phyloP scores from a whole-genome alignment of 2,329 filamentous ascomycete species.

The Parascedosporium putredinis region DNA sequence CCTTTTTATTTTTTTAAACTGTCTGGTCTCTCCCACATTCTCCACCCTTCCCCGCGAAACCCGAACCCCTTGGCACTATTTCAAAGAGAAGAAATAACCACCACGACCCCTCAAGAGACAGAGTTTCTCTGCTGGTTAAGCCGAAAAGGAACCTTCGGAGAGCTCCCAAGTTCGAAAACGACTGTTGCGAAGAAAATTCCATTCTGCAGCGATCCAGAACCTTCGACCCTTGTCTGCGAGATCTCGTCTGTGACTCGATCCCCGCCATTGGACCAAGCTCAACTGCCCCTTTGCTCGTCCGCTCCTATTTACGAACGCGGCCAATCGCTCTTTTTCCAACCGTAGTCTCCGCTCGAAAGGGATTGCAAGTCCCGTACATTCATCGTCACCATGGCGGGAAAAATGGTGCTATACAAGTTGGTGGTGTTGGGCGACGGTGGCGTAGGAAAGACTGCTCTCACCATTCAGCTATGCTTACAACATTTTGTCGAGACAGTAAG shows the following conservation, averaged over 20 bases:
- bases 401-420: constrained; percentile 93
- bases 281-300: neutral
- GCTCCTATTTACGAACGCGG: neutral
- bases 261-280: constrained; percentile 4
- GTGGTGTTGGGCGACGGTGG: constrained; percentile 92
- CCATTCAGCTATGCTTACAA: constrained; percentile 93
- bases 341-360: neutral
- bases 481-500: constrained; percentile 91
- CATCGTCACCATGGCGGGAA: constrained; percentile 60
- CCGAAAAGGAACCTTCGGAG: too few relatives aligned
- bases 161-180: too few relatives aligned
- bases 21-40: neutral
- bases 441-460: constrained; percentile 88
- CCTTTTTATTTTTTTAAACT: neutral
- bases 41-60: constrained; percentile 1
- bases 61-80: neutral
- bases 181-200: too few relatives aligned
- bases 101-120: neutral
- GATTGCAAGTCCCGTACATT: constrained; percentile 3
- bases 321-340: neutral
- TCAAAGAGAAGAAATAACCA: neutral
- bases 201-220: too few relatives aligned
- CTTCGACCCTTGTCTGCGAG: too few relatives aligned
- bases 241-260: too few relatives aligned
- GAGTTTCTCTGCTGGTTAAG: too few relatives aligned